Conservation (phyloP, 2,329 filamentous ascomycete genomes). For the Alternaria brassicae region DNA sequence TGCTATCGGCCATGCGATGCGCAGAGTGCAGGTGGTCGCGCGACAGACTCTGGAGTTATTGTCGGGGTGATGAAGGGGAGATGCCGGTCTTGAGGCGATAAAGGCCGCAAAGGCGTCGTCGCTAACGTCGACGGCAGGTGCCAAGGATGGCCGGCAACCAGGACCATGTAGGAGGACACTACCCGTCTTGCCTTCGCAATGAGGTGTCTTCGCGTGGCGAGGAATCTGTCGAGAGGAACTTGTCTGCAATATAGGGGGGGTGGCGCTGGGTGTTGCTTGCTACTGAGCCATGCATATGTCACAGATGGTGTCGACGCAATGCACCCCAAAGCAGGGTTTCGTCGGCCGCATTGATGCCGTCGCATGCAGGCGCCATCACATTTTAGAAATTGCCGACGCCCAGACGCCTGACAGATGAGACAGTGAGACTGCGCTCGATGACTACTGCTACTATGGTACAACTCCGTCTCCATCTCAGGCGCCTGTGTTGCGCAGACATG, state of each 20-base stretch:
- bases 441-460: not conserved
- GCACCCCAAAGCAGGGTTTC: conserved; percentile 4
- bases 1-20: conserved; percentile 35
- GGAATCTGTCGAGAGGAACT: not conserved
- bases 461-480: not conserved
- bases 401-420: conserved; percentile 4
- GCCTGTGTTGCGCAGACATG: not conserved
- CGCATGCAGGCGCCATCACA: conserved; percentile 12
- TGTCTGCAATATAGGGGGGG: not conserved
- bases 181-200: not conserved
- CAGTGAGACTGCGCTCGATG: not conserved
- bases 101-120: conserved; percentile 14
- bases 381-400: not conserved
- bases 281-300: not conserved
- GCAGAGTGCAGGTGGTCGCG: conserved; percentile 18
- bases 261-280: conserved; percentile 1
- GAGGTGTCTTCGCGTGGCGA: not conserved
- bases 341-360: conserved; percentile 4
- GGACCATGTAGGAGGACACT: conserved; percentile 3
- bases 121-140: conserved; percentile 6
- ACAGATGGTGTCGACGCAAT: conserved; percentile 8
- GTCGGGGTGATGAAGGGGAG: conserved; percentile 1
- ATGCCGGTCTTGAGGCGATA: conserved; percentile 13
- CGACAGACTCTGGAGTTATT: not conserved
- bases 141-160: conserved; percentile 12